Evolutionary conservation across 2,329 filamentous ascomycete species (phyloP).

Genomic region (Neocucurbitaria cava): DNA sequence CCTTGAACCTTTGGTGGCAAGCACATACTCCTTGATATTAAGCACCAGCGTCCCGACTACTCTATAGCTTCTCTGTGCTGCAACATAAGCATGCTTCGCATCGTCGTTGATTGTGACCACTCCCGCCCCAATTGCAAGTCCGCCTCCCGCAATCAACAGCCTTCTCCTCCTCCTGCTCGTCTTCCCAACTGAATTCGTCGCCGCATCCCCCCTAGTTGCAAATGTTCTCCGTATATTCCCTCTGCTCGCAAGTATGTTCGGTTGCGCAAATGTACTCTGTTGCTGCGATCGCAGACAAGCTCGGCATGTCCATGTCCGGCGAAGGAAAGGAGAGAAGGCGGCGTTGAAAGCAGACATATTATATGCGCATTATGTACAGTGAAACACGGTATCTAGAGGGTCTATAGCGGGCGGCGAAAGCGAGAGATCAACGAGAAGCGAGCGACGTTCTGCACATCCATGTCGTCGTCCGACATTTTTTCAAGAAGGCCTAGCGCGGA

Average conservation of each 20-base stretch:
- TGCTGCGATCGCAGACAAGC: slow-evolving; percentile 38
- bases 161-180: slow-evolving; percentile 36
- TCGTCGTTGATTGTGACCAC: slow-evolving; percentile 66
- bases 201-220: slow-evolving; percentile 19
- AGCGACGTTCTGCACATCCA: not conserved
- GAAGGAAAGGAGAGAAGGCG: slow-evolving; percentile 33
- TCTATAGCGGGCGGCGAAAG: not conserved
- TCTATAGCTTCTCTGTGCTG: slow-evolving; percentile 77
- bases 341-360: slow-evolving; percentile 38
- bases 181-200: slow-evolving; percentile 11
- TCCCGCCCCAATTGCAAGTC: slow-evolving; percentile 47
- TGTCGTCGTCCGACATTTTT: slow-evolving; percentile 24
- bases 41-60: slow-evolving; percentile 77
- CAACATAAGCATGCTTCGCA: slow-evolving; percentile 77
- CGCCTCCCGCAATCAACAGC: slow-evolving; percentile 36
- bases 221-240: slow-evolving; percentile 10
- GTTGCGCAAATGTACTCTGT: slow-evolving; percentile 14
- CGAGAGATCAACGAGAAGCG: not conserved
- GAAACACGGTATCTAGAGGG: not conserved
- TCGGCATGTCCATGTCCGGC: slow-evolving; percentile 46
- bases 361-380: slow-evolving; percentile 26
- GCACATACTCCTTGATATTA: slow-evolving; percentile 84
- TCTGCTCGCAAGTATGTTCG: slow-evolving; percentile 4
- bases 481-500: slow-evolving; percentile 16
- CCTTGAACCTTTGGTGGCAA: not conserved